Conservation (phyloP, 768 basidiomycete species). For the Asterophora lycoperdoides region DNA sequence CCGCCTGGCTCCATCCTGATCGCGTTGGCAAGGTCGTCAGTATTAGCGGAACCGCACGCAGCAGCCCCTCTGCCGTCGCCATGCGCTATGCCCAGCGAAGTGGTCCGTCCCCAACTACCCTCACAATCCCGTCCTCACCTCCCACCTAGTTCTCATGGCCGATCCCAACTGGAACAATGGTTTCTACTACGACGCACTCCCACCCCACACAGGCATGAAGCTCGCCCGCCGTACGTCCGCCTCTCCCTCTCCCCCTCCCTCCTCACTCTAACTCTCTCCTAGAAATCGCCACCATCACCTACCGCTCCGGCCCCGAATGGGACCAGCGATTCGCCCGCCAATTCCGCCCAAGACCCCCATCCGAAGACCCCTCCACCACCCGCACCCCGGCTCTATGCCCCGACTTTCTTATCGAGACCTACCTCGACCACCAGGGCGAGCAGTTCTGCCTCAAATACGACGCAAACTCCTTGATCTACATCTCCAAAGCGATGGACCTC, state of each 20-base stretch:
- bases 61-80: conserved; percentile 87
- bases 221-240: conserved; percentile 76
- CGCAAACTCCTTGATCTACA: conserved; percentile 97
- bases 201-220: conserved; percentile 98
- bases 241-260: background rate
- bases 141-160: conserved; percentile 86
- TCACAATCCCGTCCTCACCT: background rate
- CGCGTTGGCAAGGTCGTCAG: conserved; percentile 88
- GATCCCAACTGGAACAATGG: conserved; percentile 99
- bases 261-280: conserved; percentile 6
- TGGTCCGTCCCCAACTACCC: conserved; percentile 47
- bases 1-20: conserved; percentile 89
- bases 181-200: conserved; percentile 93
- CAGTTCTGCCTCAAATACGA: conserved; percentile 98
- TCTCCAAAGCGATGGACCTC: conserved; percentile 98
- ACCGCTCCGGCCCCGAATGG: conserved; percentile 99
- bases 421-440: conserved; percentile 96
- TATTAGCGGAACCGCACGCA: conserved; percentile 93
- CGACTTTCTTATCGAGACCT: conserved; percentile 97
- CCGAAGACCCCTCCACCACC: conserved; percentile 26
- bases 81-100: conserved; percentile 96
- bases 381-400: conserved; percentile 81
- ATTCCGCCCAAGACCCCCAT: conserved; percentile 41
- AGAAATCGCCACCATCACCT: conserved; percentile 99
- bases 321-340: conserved; percentile 94